These are phyloP conservation scores for Wickerhamiella infanticola DNA, from an alignment of 1,139 yeast genomes.

Conservation along the genomic window DNA sequence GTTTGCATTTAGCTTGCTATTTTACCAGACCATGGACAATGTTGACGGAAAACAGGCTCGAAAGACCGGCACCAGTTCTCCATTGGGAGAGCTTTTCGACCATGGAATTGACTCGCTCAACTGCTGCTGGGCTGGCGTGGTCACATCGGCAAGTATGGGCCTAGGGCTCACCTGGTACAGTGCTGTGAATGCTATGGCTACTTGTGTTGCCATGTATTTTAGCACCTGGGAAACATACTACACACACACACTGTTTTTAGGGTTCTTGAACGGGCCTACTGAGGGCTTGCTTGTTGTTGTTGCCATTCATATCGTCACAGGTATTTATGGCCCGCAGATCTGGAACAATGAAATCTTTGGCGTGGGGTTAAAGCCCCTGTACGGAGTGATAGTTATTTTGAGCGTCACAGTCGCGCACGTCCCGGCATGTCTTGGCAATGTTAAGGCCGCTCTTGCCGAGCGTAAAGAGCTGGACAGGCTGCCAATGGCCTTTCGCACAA, in stretches of 20 bases:
- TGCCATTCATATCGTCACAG: slow-evolving; percentile 39
- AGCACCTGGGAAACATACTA: slow-evolving; percentile 75
- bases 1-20: slow-evolving; percentile 53
- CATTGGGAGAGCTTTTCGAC: slow-evolving; percentile 67
- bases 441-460: slow-evolving; percentile 34
- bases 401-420: slow-evolving; percentile 37
- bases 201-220: slow-evolving; percentile 54
- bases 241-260: slow-evolving; percentile 54
- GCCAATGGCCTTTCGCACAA: slow-evolving; percentile 25
- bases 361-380: slow-evolving; percentile 17
- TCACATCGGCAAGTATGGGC: slow-evolving; percentile 28
- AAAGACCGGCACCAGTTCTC: slow-evolving; percentile 60
- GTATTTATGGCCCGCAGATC: slow-evolving; percentile 42
- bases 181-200: slow-evolving; percentile 41
- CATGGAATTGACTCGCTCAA: slow-evolving; percentile 71
- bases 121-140: slow-evolving; percentile 30
- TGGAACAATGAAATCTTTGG: slow-evolving; percentile 30
- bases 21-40: slow-evolving; percentile 74
- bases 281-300: slow-evolving; percentile 58
- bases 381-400: slow-evolving; percentile 28
- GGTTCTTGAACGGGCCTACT: slow-evolving; percentile 63
- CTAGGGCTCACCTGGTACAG: slow-evolving; percentile 27
- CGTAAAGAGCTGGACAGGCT: slow-evolving; percentile 35
- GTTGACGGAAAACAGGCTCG: slow-evolving; percentile 78
- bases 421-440: slow-evolving; percentile 40